Percentiles rank a stretch among this genome's conserved stretches.
Evolutionary conservation across 163 green algal genomes (phyloP).

Genomic region (Smithsoniella earleae): DNA sequence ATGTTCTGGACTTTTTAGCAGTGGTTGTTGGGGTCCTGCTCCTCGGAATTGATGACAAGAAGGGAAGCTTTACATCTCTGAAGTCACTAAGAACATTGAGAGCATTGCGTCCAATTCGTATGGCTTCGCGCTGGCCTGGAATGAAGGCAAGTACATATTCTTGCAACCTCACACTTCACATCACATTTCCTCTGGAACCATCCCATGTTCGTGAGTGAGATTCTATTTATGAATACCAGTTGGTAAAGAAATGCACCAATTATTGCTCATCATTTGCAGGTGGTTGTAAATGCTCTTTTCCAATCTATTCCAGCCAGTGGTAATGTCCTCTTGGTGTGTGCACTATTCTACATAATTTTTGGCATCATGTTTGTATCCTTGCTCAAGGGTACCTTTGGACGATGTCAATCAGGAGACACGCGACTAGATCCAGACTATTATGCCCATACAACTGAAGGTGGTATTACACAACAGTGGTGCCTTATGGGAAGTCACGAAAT

Average conservation of each 20-base stretch:
- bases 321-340: conserved; percentile 51
- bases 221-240: too few species aligned
- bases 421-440: background rate
- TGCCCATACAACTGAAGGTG: background rate
- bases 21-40: conserved; percentile 39
- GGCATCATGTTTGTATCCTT: conserved; percentile 52
- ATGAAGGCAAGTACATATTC: too few species aligned
- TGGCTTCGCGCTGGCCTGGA: conserved; percentile 35
- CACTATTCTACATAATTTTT: conserved; percentile 61
- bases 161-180: too few species aligned
- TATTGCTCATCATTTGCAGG: too few species aligned
- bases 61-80: conserved; percentile 36
- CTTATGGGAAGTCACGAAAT: conserved; percentile 32
- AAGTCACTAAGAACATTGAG: conserved; percentile 47
- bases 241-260: too few species aligned
- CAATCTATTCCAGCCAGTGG: conserved; percentile 41
- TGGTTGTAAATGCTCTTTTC: conserved; percentile 52
- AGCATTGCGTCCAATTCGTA: conserved; percentile 48
- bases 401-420: background rate
- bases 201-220: too few species aligned
- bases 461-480: conserved; percentile 1
- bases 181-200: too few species aligned
- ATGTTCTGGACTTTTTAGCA: conserved; percentile 58
- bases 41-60: background rate
- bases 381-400: conserved; percentile 36